Evolutionary conservation across 345 rosid genomes (phyloP).

Genomic region (Raphanus raphanistrum): DNA sequence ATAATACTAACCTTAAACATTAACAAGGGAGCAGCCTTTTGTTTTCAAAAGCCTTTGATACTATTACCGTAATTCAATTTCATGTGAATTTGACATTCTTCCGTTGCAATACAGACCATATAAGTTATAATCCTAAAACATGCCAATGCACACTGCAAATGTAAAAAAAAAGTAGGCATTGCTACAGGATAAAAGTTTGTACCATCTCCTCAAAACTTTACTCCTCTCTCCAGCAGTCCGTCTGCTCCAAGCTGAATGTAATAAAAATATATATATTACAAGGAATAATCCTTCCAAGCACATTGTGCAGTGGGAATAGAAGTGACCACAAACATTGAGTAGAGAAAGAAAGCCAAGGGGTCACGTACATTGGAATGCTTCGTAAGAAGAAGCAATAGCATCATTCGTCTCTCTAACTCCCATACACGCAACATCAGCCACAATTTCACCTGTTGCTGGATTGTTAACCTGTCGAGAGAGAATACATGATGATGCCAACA

Average conservation of each 20-base stretch:
- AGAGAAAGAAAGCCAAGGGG: constrained; percentile 4
- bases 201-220: constrained; percentile 77
- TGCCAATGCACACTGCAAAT: constrained; percentile 4
- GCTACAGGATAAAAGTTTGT: constrained; percentile 28
- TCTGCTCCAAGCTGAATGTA: constrained; percentile 82
- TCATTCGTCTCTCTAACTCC: constrained; percentile 78
- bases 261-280: constrained; percentile 7
- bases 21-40: constrained; percentile 4
- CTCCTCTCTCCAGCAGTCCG: constrained; percentile 83
- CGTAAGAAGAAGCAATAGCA: constrained; percentile 81
- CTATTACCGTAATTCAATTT: background rate
- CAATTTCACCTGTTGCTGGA: constrained; percentile 82
- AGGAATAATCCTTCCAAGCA: background rate
- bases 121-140: background rate
- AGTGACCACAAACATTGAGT: constrained; percentile 7
- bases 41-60: constrained; percentile 6
- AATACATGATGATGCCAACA: background rate
- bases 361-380: constrained; percentile 68
- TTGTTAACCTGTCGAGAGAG: constrained; percentile 62
- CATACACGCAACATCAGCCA: constrained; percentile 81
- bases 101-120: background rate
- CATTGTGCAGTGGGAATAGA: constrained; percentile 6
- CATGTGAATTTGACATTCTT: background rate
- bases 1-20: constrained; percentile 18
- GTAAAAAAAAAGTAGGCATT: background rate